Conservation (phyloP, 805 yeast species). For the Saturnispora ahearnii region DNA sequence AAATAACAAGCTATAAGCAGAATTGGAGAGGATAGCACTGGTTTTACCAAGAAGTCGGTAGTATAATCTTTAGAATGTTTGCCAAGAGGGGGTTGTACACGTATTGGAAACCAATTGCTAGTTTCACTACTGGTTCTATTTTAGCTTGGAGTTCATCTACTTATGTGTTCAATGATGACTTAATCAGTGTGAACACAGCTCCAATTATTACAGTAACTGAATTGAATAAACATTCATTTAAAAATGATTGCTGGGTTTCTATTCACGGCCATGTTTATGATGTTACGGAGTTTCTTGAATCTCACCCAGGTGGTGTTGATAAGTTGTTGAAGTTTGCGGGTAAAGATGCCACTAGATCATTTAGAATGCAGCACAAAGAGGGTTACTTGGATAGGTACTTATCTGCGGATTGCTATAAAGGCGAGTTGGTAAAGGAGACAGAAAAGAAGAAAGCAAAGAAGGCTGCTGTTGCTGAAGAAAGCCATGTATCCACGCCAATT, state of each 20-base stretch:
- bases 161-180: constrained; percentile 50
- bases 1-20: background rate
- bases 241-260: constrained; percentile 77
- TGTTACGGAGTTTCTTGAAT: constrained; percentile 71
- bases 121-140: background rate
- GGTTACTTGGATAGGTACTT: constrained; percentile 21
- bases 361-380: constrained; percentile 22
- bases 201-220: constrained; percentile 8
- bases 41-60: too few species aligned
- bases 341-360: constrained; percentile 34
- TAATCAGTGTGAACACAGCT: constrained; percentile 25
- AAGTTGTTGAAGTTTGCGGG: constrained; percentile 78
- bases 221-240: constrained; percentile 38
- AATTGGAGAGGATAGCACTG: background rate
- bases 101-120: background rate
- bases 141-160: background rate
- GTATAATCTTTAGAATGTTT: background rate
- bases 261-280: constrained; percentile 78
- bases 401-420: constrained; percentile 27
- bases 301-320: constrained; percentile 88
- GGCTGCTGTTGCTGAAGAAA: constrained; percentile 29
- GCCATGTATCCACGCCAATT: background rate
- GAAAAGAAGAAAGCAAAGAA: constrained; percentile 30
- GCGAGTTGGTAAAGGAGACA: constrained; percentile 24
- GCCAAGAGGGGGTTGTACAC: background rate